A percentile compares a stretch with the other conserved stretches of the same genome.
These are phyloP conservation scores for Xylaria arbuscula DNA, from an alignment of 2,329 filamentous ascomycete genomes.

Conservation along the genomic window DNA sequence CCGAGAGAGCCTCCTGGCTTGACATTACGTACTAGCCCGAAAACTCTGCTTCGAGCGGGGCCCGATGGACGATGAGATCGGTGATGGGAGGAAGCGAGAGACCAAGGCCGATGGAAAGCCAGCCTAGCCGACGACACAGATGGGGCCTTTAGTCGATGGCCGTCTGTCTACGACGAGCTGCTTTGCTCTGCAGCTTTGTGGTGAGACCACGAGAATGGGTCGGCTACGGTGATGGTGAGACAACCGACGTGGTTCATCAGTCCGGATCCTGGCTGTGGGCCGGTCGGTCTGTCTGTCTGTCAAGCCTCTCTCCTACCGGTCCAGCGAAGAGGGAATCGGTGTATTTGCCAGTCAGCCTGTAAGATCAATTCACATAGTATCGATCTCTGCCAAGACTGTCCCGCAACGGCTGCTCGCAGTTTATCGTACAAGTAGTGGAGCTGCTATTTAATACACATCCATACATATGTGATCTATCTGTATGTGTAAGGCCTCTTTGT, in stretches of 20 bases:
- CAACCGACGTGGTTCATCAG: slow-evolving; percentile 28
- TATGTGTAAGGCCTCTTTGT: slow-evolving; percentile 21
- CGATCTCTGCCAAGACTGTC: slow-evolving; percentile 1
- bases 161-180: slow-evolving; percentile 20
- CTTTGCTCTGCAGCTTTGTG: slow-evolving; percentile 5
- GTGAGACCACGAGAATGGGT: slow-evolving; percentile 14
- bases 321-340: slow-evolving; percentile 17
- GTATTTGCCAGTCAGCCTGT: not conserved
- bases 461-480: too few relatives aligned
- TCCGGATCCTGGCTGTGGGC: slow-evolving; percentile 13
- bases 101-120: slow-evolving; percentile 35
- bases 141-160: not conserved
- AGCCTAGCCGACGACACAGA: slow-evolving; percentile 22
- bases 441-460: not conserved
- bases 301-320: slow-evolving; percentile 22
- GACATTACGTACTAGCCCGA: slow-evolving; percentile 32
- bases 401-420: slow-evolving; percentile 2
- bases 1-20: slow-evolving; percentile 31
- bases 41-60: slow-evolving; percentile 14
- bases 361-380: slow-evolving; percentile 5
- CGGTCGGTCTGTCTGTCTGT: slow-evolving; percentile 4
- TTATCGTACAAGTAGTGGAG: slow-evolving; percentile 6
- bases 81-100: slow-evolving; percentile 21
- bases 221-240: slow-evolving; percentile 15
- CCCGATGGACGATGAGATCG: slow-evolving; percentile 4